Conservation (phyloP, 805 yeast genomes). For the Lipomyces mesembrius region DNA sequence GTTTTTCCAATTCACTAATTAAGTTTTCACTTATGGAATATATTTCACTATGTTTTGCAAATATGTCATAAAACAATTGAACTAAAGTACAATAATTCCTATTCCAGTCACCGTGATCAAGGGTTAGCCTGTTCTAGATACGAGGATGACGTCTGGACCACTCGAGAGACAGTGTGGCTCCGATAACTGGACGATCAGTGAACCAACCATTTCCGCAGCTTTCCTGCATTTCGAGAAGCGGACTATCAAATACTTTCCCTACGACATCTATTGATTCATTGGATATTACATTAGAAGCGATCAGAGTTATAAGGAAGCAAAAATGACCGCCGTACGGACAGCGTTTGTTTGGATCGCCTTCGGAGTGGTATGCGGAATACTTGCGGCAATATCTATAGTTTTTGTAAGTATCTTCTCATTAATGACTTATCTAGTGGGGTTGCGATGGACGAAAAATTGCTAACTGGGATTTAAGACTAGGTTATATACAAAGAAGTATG, state of each 20-base stretch:
- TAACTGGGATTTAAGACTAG: constrained; percentile 25
- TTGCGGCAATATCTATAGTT: constrained; percentile 30
- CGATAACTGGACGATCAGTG: background rate
- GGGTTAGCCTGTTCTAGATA: background rate
- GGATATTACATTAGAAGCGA: background rate
- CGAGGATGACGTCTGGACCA: background rate
- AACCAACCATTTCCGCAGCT: background rate
- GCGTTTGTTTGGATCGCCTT: constrained; percentile 39
- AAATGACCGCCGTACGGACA: constrained; percentile 35
- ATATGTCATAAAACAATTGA: background rate
- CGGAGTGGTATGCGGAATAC: constrained; percentile 35
- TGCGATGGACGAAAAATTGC: background rate
- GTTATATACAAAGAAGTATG: constrained; percentile 33
- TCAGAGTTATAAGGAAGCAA: background rate
- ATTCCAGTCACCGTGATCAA: background rate
- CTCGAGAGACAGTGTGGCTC: background rate
- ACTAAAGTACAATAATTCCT: background rate
- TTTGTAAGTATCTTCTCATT: constrained; percentile 23
- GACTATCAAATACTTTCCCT: no score
- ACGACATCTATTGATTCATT: no score
- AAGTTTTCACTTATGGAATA: background rate
- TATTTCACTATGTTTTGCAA: background rate
- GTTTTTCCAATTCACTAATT: background rate
- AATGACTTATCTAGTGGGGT: background rate
- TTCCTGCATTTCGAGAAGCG: no score